These are phyloP conservation scores for Mallotus japonicus DNA, from an alignment of 441 rosid species.

Conservation along the genomic window DNA sequence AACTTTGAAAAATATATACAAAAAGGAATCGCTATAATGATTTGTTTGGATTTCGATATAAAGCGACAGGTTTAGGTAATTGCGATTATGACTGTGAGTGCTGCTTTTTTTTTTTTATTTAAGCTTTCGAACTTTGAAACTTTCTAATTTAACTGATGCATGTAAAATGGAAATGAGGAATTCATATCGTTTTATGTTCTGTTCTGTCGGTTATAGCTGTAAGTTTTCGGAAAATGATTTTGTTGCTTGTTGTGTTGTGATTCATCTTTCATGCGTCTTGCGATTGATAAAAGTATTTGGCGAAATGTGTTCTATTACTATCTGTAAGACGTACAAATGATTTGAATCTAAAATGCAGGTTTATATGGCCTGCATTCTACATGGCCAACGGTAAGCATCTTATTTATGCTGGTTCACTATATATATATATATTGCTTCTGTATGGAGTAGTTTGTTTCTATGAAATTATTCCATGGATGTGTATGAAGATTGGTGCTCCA, in stretches of 20 bases:
- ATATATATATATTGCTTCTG: background rate
- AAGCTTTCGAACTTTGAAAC: background rate
- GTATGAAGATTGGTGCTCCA: background rate
- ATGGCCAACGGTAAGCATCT: conserved; percentile 64
- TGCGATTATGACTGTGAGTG: too few relatives aligned
- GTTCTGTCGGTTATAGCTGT: background rate
- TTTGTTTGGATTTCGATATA: too few relatives aligned
- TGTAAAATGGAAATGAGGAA: background rate
- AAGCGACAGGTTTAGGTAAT: too few relatives aligned
- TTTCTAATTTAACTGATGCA: background rate
- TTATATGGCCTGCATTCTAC: conserved; percentile 85
- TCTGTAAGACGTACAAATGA: background rate
- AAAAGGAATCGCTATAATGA: too few relatives aligned
- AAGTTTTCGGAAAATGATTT: background rate
- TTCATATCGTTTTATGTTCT: background rate
- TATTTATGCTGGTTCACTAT: background rate
- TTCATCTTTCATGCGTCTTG: background rate
- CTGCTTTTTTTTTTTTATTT: too few relatives aligned
- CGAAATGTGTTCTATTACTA: background rate
- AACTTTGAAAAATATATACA: too few relatives aligned
- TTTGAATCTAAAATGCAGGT: conserved; percentile 52
- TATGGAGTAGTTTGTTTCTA: background rate
- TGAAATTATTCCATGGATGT: background rate
- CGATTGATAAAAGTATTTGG: background rate
- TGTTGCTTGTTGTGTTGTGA: too few relatives aligned